These are phyloP conservation scores for Colletotrichum lini DNA, from an alignment of 2,329 filamentous ascomycete species.

Conservation along the genomic window DNA sequence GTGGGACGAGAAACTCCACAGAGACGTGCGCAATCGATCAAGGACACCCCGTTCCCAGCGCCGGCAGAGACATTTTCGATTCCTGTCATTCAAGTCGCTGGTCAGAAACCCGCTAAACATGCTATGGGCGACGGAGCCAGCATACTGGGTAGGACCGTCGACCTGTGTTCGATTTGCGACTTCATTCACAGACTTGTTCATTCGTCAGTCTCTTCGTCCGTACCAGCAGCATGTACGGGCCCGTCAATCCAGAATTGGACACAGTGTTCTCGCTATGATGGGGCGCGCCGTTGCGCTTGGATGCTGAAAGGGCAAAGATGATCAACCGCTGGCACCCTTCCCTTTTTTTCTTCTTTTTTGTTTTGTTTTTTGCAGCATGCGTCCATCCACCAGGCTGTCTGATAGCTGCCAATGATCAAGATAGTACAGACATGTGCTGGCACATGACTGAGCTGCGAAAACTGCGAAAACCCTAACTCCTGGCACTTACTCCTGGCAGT, in stretches of 20 bases:
- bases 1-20: constrained; percentile 25
- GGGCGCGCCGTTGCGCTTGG: background rate
- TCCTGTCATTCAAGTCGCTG: constrained; percentile 21
- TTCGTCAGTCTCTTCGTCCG: background rate
- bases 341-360: too few species aligned
- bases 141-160: background rate
- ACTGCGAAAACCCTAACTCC: constrained; percentile 31
- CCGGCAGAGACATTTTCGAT: constrained; percentile 22
- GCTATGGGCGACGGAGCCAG: constrained; percentile 9
- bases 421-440: constrained; percentile 30
- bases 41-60: constrained; percentile 14
- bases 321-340: constrained; percentile 19
- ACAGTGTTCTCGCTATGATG: background rate
- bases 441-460: background rate
- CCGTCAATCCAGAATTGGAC: background rate
- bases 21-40: constrained; percentile 7
- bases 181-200: background rate
- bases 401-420: too few species aligned
- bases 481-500: too few species aligned
- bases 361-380: constrained; percentile 3
- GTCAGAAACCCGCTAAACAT: constrained; percentile 5
- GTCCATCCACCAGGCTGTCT: constrained; percentile 25
- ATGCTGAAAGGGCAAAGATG: constrained; percentile 27
- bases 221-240: background rate
- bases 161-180: constrained; percentile 4